Evolutionary conservation across 305 asterid species (phyloP).

Genomic region (Rubia peregrina): DNA sequence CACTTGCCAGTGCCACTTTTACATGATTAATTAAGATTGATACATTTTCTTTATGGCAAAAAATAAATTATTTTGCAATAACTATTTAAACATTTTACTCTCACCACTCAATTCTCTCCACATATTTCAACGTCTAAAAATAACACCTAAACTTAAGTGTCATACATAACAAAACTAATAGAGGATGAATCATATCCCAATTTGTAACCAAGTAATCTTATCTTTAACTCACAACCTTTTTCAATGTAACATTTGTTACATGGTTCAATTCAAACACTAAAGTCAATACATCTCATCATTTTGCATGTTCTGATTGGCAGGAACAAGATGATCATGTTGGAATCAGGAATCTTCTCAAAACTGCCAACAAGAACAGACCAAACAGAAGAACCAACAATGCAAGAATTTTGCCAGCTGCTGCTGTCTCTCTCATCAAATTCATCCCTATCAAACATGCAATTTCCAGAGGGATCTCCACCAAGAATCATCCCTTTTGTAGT

Average conservation of each 20-base stretch:
- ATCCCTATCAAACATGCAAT: conserved; percentile 41
- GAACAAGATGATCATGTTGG: conserved; percentile 79
- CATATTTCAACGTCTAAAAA: too few relatives aligned
- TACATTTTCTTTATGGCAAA: too few relatives aligned
- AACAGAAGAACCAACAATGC: conserved; percentile 37
- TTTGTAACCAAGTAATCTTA: not conserved
- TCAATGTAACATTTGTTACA: not conserved
- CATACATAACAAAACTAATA: too few relatives aligned
- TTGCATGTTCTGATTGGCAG: conserved; percentile 34
- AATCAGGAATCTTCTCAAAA: conserved; percentile 64
- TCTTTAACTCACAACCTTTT: not conserved
- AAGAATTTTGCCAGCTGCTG: conserved; percentile 51
- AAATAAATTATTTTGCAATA: too few relatives aligned
- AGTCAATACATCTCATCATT: not conserved
- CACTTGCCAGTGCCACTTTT: too few relatives aligned
- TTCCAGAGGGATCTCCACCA: conserved; percentile 28
- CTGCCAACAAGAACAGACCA: conserved; percentile 33
- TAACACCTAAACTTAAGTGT: too few relatives aligned
- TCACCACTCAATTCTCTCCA: too few relatives aligned
- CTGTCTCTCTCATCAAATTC: conserved; percentile 52
- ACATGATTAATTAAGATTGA: too few relatives aligned
- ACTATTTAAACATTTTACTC: too few relatives aligned
- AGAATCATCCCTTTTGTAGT: conserved; percentile 36
- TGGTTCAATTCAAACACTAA: not conserved
- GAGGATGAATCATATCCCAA: not conserved